Evolutionary conservation across 2,329 filamentous ascomycete genomes (phyloP).

Genomic region (Corinectria fuckeliana): DNA sequence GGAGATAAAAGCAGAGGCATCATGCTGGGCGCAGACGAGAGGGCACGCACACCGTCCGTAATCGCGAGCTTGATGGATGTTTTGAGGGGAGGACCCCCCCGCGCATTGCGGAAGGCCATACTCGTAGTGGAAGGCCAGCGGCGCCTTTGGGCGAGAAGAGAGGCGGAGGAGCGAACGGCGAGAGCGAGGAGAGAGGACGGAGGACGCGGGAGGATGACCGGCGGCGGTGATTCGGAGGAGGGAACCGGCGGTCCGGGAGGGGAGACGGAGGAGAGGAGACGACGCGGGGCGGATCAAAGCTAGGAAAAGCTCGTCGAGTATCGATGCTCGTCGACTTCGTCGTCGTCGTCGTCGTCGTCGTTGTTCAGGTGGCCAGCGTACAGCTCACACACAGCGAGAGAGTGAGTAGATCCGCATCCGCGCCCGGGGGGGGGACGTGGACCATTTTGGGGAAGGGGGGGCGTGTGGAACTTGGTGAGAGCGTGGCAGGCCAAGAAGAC

Average conservation of each 20-base stretch:
- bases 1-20: not conserved
- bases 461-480: slow-evolving; percentile 33
- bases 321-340: slow-evolving; percentile 19
- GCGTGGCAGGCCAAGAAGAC: slow-evolving; percentile 35
- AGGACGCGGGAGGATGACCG: slow-evolving; percentile 15
- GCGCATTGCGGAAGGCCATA: slow-evolving; percentile 84
- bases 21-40: not conserved
- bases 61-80: slow-evolving; percentile 99
- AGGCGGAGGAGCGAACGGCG: slow-evolving; percentile 5
- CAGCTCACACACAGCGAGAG: slow-evolving; percentile 32
- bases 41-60: slow-evolving; percentile 81
- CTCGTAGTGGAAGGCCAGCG: slow-evolving; percentile 28
- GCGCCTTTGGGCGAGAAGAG: not conserved
- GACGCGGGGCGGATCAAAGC: slow-evolving; percentile 15
- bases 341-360: slow-evolving; percentile 23
- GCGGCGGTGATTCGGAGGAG: slow-evolving; percentile 19
- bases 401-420: slow-evolving; percentile 38
- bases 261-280: slow-evolving; percentile 13
- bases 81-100: too few relatives aligned
- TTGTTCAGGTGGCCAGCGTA: slow-evolving; percentile 35
- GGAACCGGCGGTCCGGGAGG: slow-evolving; percentile 27
- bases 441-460: slow-evolving; percentile 34
- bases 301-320: slow-evolving; percentile 15
- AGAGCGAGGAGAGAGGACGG: slow-evolving; percentile 12
- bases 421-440: slow-evolving; percentile 32